A percentile compares a stretch with the other conserved stretches of the same genome.
Conservation (phyloP, 495 filamentous ascomycete species). For the Aspergillus conjunctus region DNA sequence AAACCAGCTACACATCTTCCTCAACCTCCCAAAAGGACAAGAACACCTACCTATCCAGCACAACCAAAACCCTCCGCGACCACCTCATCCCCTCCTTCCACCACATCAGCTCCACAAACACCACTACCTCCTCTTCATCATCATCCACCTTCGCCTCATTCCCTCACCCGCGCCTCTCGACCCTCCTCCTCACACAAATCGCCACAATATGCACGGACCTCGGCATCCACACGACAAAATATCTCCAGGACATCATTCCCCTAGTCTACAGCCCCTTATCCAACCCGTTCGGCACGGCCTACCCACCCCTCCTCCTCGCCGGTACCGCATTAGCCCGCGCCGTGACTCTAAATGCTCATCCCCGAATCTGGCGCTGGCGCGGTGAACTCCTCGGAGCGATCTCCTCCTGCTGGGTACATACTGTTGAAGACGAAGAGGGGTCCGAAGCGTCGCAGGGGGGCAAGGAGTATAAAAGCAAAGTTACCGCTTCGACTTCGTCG, state of each 20-base stretch:
- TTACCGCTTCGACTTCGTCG: neutral
- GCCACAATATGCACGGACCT: slow-evolving; percentile 56
- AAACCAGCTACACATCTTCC: slow-evolving; percentile 37
- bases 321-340: slow-evolving; percentile 57
- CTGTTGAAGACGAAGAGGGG: slow-evolving; percentile 47
- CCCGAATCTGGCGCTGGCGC: slow-evolving; percentile 63
- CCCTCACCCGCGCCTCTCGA: slow-evolving; percentile 44
- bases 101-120: slow-evolving; percentile 49
- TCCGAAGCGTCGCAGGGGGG: neutral
- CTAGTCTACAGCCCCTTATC: slow-evolving; percentile 64
- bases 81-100: slow-evolving; percentile 51
- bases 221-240: slow-evolving; percentile 69
- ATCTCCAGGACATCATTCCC: slow-evolving; percentile 73
- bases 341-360: slow-evolving; percentile 72
- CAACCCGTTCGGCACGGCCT: slow-evolving; percentile 67
- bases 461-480: neutral
- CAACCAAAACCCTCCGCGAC: slow-evolving; percentile 40
- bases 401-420: slow-evolving; percentile 66
- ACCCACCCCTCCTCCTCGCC: slow-evolving; percentile 55
- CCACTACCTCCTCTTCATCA: slow-evolving; percentile 14
- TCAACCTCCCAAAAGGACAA: slow-evolving; percentile 19
- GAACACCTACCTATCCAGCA: slow-evolving; percentile 21
- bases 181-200: slow-evolving; percentile 61
- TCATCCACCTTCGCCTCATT: slow-evolving; percentile 54
- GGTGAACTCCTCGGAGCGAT: slow-evolving; percentile 70